These are phyloP conservation scores for Tuber umbilicatum DNA, from an alignment of 495 filamentous ascomycete genomes.

Conservation along the genomic window DNA sequence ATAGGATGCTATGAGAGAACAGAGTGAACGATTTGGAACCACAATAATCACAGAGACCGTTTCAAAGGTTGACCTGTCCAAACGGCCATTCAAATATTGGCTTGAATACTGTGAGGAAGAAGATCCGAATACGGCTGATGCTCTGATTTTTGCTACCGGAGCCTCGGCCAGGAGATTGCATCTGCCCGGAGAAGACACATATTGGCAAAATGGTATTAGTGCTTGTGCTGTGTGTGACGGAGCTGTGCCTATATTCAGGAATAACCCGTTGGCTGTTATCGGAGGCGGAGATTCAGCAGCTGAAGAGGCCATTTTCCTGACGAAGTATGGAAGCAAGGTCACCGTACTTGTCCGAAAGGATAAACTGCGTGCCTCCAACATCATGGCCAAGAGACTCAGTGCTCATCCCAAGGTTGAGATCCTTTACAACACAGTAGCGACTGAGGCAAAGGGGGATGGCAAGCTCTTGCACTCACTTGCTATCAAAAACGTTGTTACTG, in stretches of 20 bases:
- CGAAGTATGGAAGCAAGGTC: conserved; percentile 93
- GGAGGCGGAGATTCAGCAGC: conserved; percentile 95
- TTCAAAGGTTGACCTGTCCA: conserved; percentile 73
- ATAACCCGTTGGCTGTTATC: conserved; percentile 92
- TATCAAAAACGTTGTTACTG: conserved; percentile 70
- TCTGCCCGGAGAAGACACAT: conserved; percentile 83
- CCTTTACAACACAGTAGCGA: conserved; percentile 70
- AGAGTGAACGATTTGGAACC: conserved; percentile 87
- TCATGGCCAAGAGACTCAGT: conserved; percentile 82
- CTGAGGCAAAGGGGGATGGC: conserved; percentile 75
- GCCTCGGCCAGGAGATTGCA: conserved; percentile 78
- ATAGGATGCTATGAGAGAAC: conserved; percentile 80
- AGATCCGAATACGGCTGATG: conserved; percentile 71
- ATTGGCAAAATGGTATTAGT: conserved; percentile 94
- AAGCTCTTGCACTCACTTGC: conserved; percentile 80
- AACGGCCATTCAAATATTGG: conserved; percentile 86
- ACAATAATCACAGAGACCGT: conserved; percentile 89
- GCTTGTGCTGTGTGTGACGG: conserved; percentile 98
- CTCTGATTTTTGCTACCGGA: conserved; percentile 90
- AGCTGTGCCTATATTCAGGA: conserved; percentile 92
- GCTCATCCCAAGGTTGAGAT: conserved; percentile 83
- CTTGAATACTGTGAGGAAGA: conserved; percentile 70
- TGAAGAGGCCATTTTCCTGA: conserved; percentile 94
- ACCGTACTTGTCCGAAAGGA: conserved; percentile 86
- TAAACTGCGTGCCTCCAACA: conserved; percentile 74